These are phyloP conservation scores for Hirsutella thompsonii DNA, from an alignment of 2,329 filamentous ascomycete species.

Conservation along the genomic window DNA sequence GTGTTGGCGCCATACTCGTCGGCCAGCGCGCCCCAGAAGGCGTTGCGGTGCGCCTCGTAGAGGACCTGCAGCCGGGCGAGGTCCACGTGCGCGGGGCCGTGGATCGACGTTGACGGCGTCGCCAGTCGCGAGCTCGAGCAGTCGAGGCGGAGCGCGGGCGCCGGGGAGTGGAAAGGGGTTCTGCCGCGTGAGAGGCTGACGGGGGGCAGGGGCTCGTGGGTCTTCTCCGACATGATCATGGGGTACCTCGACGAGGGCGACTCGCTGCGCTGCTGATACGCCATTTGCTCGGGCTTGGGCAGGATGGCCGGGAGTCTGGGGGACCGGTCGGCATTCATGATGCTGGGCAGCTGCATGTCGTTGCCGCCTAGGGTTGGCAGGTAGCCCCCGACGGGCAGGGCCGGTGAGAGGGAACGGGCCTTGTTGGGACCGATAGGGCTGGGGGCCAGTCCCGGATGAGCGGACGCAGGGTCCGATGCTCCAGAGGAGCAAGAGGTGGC, in stretches of 20 bases:
- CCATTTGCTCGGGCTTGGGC: slow-evolving; percentile 48
- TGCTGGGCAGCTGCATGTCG: slow-evolving; percentile 39
- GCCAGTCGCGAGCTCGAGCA: slow-evolving; percentile 37
- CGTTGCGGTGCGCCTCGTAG: slow-evolving; percentile 55
- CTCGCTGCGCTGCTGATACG: slow-evolving; percentile 23
- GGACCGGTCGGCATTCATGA: slow-evolving; percentile 29
- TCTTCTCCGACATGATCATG: slow-evolving; percentile 16
- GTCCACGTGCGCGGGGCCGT: slow-evolving; percentile 37
- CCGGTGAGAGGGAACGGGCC: slow-evolving; percentile 36
- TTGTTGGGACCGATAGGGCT: slow-evolving; percentile 37
- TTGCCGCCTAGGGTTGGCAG: slow-evolving; percentile 30
- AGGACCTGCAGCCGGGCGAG: slow-evolving; percentile 54
- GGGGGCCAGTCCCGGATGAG: slow-evolving; percentile 31
- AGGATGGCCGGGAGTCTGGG: slow-evolving; percentile 48
- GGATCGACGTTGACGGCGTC: slow-evolving; percentile 17
- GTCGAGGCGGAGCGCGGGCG: slow-evolving; percentile 44
- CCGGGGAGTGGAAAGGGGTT: slow-evolving; percentile 21
- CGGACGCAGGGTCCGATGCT: slow-evolving; percentile 40
- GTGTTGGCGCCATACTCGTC: slow-evolving; percentile 55
- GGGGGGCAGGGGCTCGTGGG: slow-evolving; percentile 28
- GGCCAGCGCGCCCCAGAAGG: slow-evolving; percentile 63
- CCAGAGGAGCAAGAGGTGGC: slow-evolving; percentile 57
- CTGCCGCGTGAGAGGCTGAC: slow-evolving; percentile 20
- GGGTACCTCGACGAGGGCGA: slow-evolving; percentile 27
- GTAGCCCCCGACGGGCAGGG: slow-evolving; percentile 30